A percentile compares a stretch with the other conserved stretches of the same genome.
These are phyloP conservation scores for Fragaria nilgerrensis DNA, from an alignment of 306 rosid genomes.

Conservation along the genomic window DNA sequence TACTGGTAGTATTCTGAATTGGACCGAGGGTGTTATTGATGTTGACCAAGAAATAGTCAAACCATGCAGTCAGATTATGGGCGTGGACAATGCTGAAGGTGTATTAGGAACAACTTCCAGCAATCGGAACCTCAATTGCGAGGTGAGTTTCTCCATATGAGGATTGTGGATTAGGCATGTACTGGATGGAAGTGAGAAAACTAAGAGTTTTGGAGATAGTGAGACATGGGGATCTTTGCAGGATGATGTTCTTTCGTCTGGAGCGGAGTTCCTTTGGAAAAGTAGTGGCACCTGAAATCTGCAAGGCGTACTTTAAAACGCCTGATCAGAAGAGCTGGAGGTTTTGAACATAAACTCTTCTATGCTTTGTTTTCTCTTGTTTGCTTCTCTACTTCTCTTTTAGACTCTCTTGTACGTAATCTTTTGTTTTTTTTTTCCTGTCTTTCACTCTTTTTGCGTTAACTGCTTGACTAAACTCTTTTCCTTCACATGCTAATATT, in stretches of 20 bases:
- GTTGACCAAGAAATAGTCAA: constrained; percentile 43
- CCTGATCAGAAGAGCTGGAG: constrained; percentile 59
- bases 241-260: constrained; percentile 61
- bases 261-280: constrained; percentile 35
- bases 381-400: background rate
- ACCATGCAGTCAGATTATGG: constrained; percentile 39
- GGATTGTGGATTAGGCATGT: constrained; percentile 64
- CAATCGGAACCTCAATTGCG: constrained; percentile 59
- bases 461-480: background rate
- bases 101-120: constrained; percentile 42
- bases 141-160: constrained; percentile 83
- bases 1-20: constrained; percentile 31
- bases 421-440: background rate
- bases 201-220: constrained; percentile 65
- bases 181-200: constrained; percentile 67
- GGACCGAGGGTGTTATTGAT: constrained; percentile 46
- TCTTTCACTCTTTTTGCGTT: background rate
- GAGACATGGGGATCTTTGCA: constrained; percentile 74
- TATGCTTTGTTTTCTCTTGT: background rate
- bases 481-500: background rate
- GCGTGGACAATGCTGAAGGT: constrained; percentile 46
- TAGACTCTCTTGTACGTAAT: background rate
- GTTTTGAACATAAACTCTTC: constrained; percentile 55
- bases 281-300: constrained; percentile 38
- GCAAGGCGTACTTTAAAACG: constrained; percentile 45